Percentiles rank a stretch among this genome's conserved stretches.
phyloP scores from a whole-genome alignment of 768 basidiomycete genomes.

The Coprinellus aureogranulatus region DNA sequence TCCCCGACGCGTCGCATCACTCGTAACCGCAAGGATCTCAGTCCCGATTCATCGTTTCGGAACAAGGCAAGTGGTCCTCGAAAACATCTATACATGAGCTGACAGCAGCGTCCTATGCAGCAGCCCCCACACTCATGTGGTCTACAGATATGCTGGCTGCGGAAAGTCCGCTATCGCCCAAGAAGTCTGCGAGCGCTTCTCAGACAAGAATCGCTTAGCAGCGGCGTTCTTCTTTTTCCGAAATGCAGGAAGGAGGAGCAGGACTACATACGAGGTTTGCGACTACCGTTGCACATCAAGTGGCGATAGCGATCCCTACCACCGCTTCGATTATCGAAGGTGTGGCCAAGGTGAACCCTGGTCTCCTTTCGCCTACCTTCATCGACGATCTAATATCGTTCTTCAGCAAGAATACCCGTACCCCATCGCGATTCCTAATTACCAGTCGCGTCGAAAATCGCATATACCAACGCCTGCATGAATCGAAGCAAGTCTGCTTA shows the following conservation, averaged over 20 bases:
- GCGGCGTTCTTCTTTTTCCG: slow-evolving; percentile 16
- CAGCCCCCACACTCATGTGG: slow-evolving; percentile 10
- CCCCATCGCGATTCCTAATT: not conserved
- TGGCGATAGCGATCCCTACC: slow-evolving; percentile 3
- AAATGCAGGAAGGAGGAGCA: not conserved
- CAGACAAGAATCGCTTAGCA: not conserved
- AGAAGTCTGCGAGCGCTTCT: slow-evolving; percentile 9
- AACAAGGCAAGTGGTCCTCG: not conserved
- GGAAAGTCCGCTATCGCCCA: slow-evolving; percentile 19
- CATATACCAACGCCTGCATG: not conserved
- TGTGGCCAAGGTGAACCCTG: not conserved
- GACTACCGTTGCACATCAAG: slow-evolving; percentile 15
- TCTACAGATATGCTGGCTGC: slow-evolving; percentile 16
- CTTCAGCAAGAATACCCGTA: not conserved
- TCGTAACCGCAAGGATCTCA: not conserved
- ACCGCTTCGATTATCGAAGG: not conserved
- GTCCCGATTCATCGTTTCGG: not conserved
- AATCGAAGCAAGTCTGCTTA: not conserved
- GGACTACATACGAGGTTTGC: slow-evolving; percentile 4
- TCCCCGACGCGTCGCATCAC: not conserved
- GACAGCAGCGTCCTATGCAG: not conserved
- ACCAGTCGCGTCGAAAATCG: not conserved
- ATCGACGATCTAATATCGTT: not conserved
- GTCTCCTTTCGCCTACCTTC: slow-evolving; percentile 6
- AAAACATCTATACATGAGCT: not conserved